Percentiles rank a stretch among this genome's conserved stretches.
Evolutionary conservation across 2,329 filamentous ascomycete species (phyloP).

Genomic region (Drechslerella stenobrocha): DNA sequence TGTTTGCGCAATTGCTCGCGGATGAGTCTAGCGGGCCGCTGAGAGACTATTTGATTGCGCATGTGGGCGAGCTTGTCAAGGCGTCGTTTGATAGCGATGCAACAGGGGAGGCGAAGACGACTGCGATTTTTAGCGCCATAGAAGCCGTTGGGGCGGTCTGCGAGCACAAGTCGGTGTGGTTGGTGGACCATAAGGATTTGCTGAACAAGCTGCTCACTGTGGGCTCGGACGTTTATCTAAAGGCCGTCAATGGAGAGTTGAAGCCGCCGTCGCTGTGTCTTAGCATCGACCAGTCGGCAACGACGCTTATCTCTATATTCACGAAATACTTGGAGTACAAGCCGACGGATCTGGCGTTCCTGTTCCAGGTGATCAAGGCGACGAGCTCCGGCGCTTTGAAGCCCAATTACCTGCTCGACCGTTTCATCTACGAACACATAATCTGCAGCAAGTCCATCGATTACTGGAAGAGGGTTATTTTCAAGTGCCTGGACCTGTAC

Average conservation of each 20-base stretch:
- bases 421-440: conserved; percentile 82
- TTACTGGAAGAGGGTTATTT: conserved; percentile 78
- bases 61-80: conserved; percentile 72
- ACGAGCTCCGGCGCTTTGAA: conserved; percentile 83
- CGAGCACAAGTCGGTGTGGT: conserved; percentile 69
- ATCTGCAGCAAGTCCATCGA: conserved; percentile 82
- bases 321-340: conserved; percentile 76
- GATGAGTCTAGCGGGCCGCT: conserved; percentile 72
- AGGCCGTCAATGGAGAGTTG: conserved; percentile 68
- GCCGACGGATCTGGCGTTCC: conserved; percentile 74
- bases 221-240: conserved; percentile 76
- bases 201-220: conserved; percentile 68
- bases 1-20: conserved; percentile 82
- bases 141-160: conserved; percentile 80
- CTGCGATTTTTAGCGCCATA: conserved; percentile 81
- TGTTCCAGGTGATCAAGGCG: conserved; percentile 76
- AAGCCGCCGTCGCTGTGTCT: conserved; percentile 70
- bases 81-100: conserved; percentile 65
- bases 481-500: conserved; percentile 86
- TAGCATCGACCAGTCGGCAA: conserved; percentile 82
- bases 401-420: conserved; percentile 71
- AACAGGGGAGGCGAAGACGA: conserved; percentile 67
- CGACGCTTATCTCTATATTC: conserved; percentile 83
- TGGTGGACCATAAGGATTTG: conserved; percentile 62
- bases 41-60: conserved; percentile 72